Conservation (phyloP, 2,329 filamentous ascomycete species). For the Cadophora malorum region DNA sequence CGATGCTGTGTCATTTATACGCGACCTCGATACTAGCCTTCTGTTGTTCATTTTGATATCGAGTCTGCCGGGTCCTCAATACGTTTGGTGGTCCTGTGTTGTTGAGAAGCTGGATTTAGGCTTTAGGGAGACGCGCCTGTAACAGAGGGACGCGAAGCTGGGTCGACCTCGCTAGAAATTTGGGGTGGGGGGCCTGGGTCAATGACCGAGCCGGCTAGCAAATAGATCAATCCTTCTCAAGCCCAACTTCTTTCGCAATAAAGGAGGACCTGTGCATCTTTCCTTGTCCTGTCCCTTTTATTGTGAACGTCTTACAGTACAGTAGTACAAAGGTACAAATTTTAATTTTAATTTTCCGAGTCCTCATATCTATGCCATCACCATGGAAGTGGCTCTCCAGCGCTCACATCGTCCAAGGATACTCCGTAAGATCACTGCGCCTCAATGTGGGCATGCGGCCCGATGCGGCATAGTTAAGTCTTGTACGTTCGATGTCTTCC, state of each 20-base stretch:
- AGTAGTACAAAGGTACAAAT: not conserved
- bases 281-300: not conserved
- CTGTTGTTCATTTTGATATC: conserved; percentile 31
- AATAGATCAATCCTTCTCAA: not conserved
- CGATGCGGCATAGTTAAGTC: conserved; percentile 19
- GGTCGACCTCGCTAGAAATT: not conserved
- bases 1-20: conserved; percentile 33
- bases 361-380: not conserved
- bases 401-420: not conserved
- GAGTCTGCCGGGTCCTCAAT: not conserved
- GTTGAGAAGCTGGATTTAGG: not conserved
- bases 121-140: not conserved
- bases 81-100: conserved; percentile 2
- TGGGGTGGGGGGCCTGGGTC: too few relatives aligned
- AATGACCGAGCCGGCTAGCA: not conserved
- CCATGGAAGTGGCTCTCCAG: not conserved
- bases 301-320: not conserved
- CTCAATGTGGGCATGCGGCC: conserved; percentile 12
- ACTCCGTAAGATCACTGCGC: conserved; percentile 10
- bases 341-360: not conserved
- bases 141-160: not conserved
- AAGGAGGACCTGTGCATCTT: not conserved
- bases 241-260: not conserved
- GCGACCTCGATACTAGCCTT: conserved; percentile 35
- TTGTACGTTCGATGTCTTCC: conserved; percentile 6